These are phyloP conservation scores for Mycena kentingensis DNA, from an alignment of 768 basidiomycete genomes.

Conservation along the genomic window DNA sequence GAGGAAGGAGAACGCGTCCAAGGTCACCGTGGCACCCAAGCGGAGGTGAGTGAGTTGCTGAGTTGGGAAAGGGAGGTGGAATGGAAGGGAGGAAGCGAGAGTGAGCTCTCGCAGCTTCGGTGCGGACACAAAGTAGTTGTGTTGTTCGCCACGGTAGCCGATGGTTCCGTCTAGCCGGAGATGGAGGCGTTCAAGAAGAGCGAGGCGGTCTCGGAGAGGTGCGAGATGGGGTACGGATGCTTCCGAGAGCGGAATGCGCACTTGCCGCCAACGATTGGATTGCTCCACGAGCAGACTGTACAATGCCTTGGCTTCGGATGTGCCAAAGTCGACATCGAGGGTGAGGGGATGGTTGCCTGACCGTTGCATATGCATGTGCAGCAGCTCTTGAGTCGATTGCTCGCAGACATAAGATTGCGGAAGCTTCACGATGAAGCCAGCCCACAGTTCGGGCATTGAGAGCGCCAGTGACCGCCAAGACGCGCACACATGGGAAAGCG, in stretches of 20 bases:
- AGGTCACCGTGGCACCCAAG: constrained; percentile 13
- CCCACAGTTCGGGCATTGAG: constrained; percentile 11
- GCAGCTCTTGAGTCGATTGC: neutral
- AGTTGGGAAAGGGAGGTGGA: constrained; percentile 5
- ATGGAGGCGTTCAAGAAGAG: constrained; percentile 11
- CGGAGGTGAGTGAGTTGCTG: constrained; percentile 13
- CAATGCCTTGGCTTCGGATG: neutral
- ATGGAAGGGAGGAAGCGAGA: constrained; percentile 1
- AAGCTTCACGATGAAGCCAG: constrained; percentile 11
- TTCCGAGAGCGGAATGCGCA: constrained; percentile 4
- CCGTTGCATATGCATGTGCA: constrained; percentile 12
- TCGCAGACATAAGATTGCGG: neutral
- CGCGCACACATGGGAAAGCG: constrained; percentile 1
- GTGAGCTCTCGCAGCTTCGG: constrained; percentile 9
- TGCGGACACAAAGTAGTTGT: neutral
- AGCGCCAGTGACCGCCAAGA: constrained; percentile 5
- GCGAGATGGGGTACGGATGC: neutral
- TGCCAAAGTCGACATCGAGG: constrained; percentile 5
- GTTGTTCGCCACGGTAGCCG: neutral
- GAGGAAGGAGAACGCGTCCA: constrained; percentile 8
- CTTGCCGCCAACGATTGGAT: constrained; percentile 6
- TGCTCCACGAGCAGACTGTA: constrained; percentile 1
- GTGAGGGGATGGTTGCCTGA: constrained; percentile 4
- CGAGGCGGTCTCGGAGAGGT: constrained; percentile 1
- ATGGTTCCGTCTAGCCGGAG: neutral